Base-by-base conservation (phyloP, 768 basidiomycete species). In the Daedalea quercina region DNA sequence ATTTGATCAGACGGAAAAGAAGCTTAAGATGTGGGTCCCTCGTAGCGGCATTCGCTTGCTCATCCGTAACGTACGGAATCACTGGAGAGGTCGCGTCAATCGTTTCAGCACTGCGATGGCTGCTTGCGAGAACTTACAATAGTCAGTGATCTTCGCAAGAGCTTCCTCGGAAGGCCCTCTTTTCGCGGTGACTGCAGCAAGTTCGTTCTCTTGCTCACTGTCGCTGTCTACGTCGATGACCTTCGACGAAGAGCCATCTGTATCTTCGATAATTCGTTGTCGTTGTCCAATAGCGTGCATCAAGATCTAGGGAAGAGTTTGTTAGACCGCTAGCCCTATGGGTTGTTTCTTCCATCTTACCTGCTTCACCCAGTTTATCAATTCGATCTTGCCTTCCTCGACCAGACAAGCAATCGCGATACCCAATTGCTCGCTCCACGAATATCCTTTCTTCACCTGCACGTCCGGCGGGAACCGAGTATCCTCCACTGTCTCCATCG, bases 361-460 rank as follows among this genome's bases (percentile, higher is more conserved):
- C 65, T 90, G 80, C 61, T 84, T 85, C 44, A 84, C 77, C 89
- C 92, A 94, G 52, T 84, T 79, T 24, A 95, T 78, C 37, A 92
- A 72, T 26, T 76, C 75, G 51, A 70, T 69, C 60, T 86, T 74
- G 9, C 77, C 85, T 15, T 76, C 76, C 46, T 91, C 85, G 9
- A 85, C 72, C 12, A 97, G 76, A 44, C 80, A 77, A 37, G 81
- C 82, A 54, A 96, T 78, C 2, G 84, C 84, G 58, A 97, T 90
- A 2, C 89, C 94, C 44, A 98, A 74, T 67, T 97, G 85, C 62
- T 97, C 86, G 59, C 84, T 91, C 84, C 86, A 88, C 15, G 87
- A 82, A 68, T 90, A 86, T 6, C 90, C 91, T 60, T 90, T 90
- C 75, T 89, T 88, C 56, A 95, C 82, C 54, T 80, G 75, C 25